Conservation (phyloP, 768 basidiomycete species). For the Suillus plorans region DNA sequence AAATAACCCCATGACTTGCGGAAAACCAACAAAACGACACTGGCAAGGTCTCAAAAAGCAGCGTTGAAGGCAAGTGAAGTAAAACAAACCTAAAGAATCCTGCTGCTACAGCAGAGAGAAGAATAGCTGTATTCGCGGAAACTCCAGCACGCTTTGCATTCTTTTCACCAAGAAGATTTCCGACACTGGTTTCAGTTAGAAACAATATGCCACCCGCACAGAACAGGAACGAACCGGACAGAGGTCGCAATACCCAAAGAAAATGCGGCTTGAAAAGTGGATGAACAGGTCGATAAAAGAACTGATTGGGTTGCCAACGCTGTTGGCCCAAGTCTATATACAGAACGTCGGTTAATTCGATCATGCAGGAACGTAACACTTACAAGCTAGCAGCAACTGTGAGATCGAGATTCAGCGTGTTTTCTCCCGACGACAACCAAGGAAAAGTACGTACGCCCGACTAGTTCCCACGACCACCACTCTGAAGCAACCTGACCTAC, state of each 20-base stretch:
- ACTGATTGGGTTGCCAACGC: slow-evolving; percentile 88
- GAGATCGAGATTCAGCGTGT: slow-evolving; percentile 7
- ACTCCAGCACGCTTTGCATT: slow-evolving; percentile 71
- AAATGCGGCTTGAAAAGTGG: slow-evolving; percentile 81
- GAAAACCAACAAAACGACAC: slow-evolving; percentile 57
- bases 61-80: background rate
- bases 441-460: slow-evolving; percentile 41
- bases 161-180: slow-evolving; percentile 84
- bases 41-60: slow-evolving; percentile 20
- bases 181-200: slow-evolving; percentile 52
- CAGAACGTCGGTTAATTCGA: slow-evolving; percentile 18
- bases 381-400: slow-evolving; percentile 55
- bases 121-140: slow-evolving; percentile 62
- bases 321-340: slow-evolving; percentile 70
- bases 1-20: slow-evolving; percentile 69
- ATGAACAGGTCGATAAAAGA: slow-evolving; percentile 70
- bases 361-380: slow-evolving; percentile 14
- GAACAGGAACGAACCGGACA: slow-evolving; percentile 56
- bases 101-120: slow-evolving; percentile 63
- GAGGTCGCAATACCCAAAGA: slow-evolving; percentile 80
- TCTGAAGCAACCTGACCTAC: slow-evolving; percentile 79
- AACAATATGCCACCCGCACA: background rate
- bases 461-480: slow-evolving; percentile 97
- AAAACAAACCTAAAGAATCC: slow-evolving; percentile 54
- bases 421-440: background rate